Evolutionary conservation across 2,329 filamentous ascomycete genomes (phyloP).

Genomic region (Fusarium circinatum): DNA sequence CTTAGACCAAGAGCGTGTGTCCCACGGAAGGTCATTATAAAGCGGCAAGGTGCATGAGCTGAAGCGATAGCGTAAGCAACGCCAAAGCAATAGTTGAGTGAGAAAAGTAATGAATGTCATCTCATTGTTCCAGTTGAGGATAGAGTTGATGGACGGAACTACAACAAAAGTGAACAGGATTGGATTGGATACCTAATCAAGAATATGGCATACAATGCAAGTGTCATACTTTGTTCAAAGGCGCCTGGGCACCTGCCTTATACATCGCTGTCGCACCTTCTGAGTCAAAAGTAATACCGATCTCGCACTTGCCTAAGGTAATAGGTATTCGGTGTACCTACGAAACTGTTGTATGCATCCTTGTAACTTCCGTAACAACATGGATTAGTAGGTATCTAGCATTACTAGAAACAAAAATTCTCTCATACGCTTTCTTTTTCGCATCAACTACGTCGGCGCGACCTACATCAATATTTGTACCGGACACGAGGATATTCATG

Average conservation of each 20-base stretch:
- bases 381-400: background rate
- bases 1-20: background rate
- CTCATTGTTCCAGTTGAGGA: background rate
- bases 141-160: background rate
- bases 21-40: background rate
- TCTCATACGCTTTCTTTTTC: background rate
- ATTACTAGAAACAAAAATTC: background rate
- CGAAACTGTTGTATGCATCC: background rate
- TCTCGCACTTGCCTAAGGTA: background rate
- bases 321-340: background rate
- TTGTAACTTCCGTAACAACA: background rate
- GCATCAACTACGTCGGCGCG: background rate
- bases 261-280: background rate
- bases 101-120: background rate
- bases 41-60: slow-evolving; percentile 16
- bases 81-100: background rate
- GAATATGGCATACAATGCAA: background rate
- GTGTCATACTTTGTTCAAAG: background rate
- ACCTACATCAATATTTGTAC: background rate
- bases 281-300: background rate
- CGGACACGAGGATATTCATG: background rate
- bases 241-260: background rate
- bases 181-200: background rate
- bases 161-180: background rate
- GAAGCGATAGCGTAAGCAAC: background rate